Evolutionary conservation across 1,284 basidiomycete species (phyloP).

Genomic region (Stereum hirsutum): DNA sequence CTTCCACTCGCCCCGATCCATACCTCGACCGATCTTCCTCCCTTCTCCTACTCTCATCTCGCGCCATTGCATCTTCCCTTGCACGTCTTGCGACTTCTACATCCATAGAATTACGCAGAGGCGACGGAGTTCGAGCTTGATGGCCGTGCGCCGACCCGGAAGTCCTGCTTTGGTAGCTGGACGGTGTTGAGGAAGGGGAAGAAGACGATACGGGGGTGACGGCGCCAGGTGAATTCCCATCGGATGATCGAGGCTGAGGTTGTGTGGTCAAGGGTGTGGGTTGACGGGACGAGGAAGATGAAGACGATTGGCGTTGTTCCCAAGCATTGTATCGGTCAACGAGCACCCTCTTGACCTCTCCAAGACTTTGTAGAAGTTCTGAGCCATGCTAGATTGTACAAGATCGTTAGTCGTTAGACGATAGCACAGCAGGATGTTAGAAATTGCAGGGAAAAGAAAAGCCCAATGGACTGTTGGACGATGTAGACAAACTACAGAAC

Average conservation of each 20-base stretch:
- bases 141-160: slow-evolving; percentile 4
- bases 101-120: slow-evolving; percentile 19
- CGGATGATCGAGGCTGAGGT: background rate
- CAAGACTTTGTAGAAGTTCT: slow-evolving; percentile 40
- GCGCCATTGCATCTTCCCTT: slow-evolving; percentile 23
- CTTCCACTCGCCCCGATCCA: background rate
- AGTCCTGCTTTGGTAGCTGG: slow-evolving; percentile 10
- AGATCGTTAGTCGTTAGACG: too few species aligned
- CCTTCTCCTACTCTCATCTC: slow-evolving; percentile 17
- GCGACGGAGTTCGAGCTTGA: slow-evolving; percentile 16
- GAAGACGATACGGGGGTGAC: slow-evolving; percentile 3
- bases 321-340: slow-evolving; percentile 27
- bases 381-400: slow-evolving; percentile 48
- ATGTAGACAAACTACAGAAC: too few species aligned
- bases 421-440: too few species aligned
- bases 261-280: slow-evolving; percentile 1
- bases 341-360: slow-evolving; percentile 25
- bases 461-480: too few species aligned
- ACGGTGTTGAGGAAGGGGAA: slow-evolving; percentile 14
- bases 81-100: slow-evolving; percentile 27
- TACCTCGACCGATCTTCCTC: background rate
- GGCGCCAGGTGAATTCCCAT: background rate
- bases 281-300: slow-evolving; percentile 1
- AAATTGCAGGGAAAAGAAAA: too few species aligned
- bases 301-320: slow-evolving; percentile 11